Percentiles rank a stretch among this genome's conserved stretches.
These are phyloP conservation scores for Naganishia albida DNA, from an alignment of 1,284 basidiomycete genomes.

Conservation along the genomic window DNA sequence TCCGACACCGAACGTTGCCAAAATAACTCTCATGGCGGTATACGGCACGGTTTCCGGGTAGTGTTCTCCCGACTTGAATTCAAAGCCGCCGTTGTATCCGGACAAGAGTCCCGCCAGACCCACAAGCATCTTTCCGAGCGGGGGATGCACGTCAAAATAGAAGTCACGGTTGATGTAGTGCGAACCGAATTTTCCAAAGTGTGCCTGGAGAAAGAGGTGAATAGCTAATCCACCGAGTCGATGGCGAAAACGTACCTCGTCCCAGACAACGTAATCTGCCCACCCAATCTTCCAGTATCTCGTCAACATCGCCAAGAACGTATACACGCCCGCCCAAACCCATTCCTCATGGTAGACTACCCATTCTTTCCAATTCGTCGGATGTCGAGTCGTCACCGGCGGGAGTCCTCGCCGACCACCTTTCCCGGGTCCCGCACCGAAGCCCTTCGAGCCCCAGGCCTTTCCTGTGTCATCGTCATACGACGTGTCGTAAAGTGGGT, in stretches of 20 bases:
- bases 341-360: slow-evolving; percentile 79
- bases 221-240: not conserved
- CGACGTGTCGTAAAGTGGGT: slow-evolving; percentile 16
- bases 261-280: slow-evolving; percentile 88
- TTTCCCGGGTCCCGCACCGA: slow-evolving; percentile 31
- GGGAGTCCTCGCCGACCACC: slow-evolving; percentile 34
- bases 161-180: slow-evolving; percentile 71
- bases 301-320: slow-evolving; percentile 88
- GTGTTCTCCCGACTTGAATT: slow-evolving; percentile 87
- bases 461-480: slow-evolving; percentile 32
- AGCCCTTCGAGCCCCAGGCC: slow-evolving; percentile 33
- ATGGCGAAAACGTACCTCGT: slow-evolving; percentile 62
- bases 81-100: slow-evolving; percentile 88
- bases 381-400: slow-evolving; percentile 27
- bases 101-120: slow-evolving; percentile 86
- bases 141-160: slow-evolving; percentile 79
- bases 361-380: slow-evolving; percentile 63
- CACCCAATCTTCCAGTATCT: slow-evolving; percentile 93
- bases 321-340: slow-evolving; percentile 81
- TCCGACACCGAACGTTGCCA: slow-evolving; percentile 89
- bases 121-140: slow-evolving; percentile 97
- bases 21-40: slow-evolving; percentile 90
- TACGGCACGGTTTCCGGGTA: slow-evolving; percentile 88
- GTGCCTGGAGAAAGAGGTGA: slow-evolving; percentile 60
- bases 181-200: slow-evolving; percentile 95